These are phyloP conservation scores for Gymnopilus junonius DNA, from an alignment of 768 basidiomycete species.

Conservation along the genomic window DNA sequence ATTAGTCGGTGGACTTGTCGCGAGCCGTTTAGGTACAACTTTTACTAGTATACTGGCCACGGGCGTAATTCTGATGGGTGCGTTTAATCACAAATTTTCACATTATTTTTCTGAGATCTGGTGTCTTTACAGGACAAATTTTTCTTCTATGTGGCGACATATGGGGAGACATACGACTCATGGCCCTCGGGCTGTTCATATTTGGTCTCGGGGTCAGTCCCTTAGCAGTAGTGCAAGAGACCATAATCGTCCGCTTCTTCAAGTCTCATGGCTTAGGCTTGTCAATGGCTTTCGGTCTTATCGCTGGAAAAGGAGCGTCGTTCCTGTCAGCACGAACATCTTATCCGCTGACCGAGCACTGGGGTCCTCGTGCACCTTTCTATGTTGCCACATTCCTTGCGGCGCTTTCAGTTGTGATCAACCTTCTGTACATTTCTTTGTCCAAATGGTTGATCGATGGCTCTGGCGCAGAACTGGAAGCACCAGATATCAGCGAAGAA, in stretches of 20 bases:
- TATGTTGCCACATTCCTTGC: constrained; percentile 69
- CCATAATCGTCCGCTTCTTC: constrained; percentile 85
- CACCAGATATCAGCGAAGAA: constrained; percentile 61
- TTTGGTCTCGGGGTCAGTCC: constrained; percentile 84
- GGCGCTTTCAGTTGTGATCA: constrained; percentile 67
- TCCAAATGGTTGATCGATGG: constrained; percentile 68
- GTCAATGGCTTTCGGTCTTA: constrained; percentile 81
- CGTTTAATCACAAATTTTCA: constrained; percentile 9
- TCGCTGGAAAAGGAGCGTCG: constrained; percentile 79
- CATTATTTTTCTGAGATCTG: neutral
- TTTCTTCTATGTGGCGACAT: constrained; percentile 71
- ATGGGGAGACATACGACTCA: constrained; percentile 60
- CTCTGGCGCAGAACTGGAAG: constrained; percentile 67
- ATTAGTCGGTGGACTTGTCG: constrained; percentile 74
- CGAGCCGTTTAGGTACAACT: constrained; percentile 74
- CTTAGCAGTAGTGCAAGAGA: constrained; percentile 82
- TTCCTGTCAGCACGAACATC: constrained; percentile 78
- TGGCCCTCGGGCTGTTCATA: constrained; percentile 78
- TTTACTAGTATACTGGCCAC: constrained; percentile 76
- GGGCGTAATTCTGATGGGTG: constrained; percentile 67
- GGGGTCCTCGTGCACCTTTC: constrained; percentile 76
- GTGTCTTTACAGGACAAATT: constrained; percentile 53
- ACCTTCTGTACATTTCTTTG: constrained; percentile 65
- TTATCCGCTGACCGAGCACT: constrained; percentile 72
- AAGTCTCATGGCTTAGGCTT: constrained; percentile 74